Evolutionary conservation across 495 filamentous ascomycete species (phyloP).

Genomic region (Talaromyces trachyspermus): DNA sequence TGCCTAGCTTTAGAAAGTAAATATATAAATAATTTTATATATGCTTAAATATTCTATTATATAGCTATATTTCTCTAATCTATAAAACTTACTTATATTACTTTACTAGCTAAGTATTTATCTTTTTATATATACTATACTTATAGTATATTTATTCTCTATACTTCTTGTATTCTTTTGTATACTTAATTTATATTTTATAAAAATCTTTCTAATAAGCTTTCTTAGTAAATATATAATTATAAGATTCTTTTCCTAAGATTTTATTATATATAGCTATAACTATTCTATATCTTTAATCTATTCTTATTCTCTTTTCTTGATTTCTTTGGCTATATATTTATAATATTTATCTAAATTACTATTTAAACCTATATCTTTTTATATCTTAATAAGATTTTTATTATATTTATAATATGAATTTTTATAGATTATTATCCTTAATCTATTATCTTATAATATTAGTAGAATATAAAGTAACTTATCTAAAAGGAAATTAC

Average conservation of each 20-base stretch:
- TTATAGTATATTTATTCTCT: slow-evolving; percentile 1
- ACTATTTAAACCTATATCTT: neutral
- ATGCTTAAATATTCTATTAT: neutral
- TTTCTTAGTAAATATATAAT: neutral
- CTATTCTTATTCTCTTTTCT: no score
- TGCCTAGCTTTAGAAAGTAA: neutral
- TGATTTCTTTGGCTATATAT: no score
- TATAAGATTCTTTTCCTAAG: neutral
- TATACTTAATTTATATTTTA: neutral
- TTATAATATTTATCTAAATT: no score
- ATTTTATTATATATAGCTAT: no score
- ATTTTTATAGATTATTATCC: neutral
- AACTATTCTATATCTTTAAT: no score
- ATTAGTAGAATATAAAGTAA: neutral
- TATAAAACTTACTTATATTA: neutral
- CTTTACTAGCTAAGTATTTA: neutral
- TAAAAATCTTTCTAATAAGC: no score
- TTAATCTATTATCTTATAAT: neutral
- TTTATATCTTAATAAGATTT: neutral
- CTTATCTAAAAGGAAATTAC: neutral
- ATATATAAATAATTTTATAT: neutral
- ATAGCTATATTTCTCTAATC: neutral
- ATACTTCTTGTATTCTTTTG: neutral
- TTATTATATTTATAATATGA: neutral
- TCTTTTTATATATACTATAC: neutral